Percentiles rank a stretch among this genome's conserved stretches.
These are phyloP conservation scores for Pythium volutum DNA, from an alignment of 352 stramenopile genomes.

Conservation along the genomic window DNA sequence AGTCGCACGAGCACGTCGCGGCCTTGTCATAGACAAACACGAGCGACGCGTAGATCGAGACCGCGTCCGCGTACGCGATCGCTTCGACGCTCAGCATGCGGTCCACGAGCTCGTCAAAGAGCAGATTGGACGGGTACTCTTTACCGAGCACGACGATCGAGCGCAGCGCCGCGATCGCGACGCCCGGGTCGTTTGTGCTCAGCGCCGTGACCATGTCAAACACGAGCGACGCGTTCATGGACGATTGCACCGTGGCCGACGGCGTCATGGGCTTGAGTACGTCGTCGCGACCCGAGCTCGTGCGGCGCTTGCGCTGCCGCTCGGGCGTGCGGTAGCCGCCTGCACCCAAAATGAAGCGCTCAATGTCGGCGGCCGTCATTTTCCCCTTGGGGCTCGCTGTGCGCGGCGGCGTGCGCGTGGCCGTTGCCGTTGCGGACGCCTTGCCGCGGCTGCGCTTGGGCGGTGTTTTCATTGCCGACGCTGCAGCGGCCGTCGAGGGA, in stretches of 20 bases:
- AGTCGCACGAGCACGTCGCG: conserved; percentile 49
- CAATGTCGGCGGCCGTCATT: background rate
- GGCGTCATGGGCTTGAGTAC: conserved; percentile 62
- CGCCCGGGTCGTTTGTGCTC: conserved; percentile 79
- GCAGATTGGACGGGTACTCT: conserved; percentile 77
- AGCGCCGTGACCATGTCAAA: conserved; percentile 83
- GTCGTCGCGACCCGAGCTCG: conserved; percentile 4
- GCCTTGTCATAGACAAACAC: conserved; percentile 83
- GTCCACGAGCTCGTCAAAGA: conserved; percentile 78
- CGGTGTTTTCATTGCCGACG: background rate
- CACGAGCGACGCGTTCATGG: conserved; percentile 76
- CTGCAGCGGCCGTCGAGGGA: too few relatives aligned
- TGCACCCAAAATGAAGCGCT: background rate
- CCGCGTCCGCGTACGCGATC: conserved; percentile 62
- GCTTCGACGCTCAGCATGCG: conserved; percentile 73
- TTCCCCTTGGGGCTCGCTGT: background rate
- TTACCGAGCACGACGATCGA: conserved; percentile 83
- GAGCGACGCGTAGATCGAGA: conserved; percentile 74
- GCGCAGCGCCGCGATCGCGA: conserved; percentile 68
- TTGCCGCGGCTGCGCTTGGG: conserved; percentile 6
- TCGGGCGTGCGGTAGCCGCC: conserved; percentile 9
- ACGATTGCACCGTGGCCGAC: conserved; percentile 53
- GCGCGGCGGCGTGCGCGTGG: background rate
- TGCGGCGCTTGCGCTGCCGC: conserved; percentile 38
- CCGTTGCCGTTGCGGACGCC: background rate